A percentile compares a stretch with the other conserved stretches of the same genome.
phyloP scores from a whole-genome alignment of 768 basidiomycete species.

The Naganishia onofrii region DNA sequence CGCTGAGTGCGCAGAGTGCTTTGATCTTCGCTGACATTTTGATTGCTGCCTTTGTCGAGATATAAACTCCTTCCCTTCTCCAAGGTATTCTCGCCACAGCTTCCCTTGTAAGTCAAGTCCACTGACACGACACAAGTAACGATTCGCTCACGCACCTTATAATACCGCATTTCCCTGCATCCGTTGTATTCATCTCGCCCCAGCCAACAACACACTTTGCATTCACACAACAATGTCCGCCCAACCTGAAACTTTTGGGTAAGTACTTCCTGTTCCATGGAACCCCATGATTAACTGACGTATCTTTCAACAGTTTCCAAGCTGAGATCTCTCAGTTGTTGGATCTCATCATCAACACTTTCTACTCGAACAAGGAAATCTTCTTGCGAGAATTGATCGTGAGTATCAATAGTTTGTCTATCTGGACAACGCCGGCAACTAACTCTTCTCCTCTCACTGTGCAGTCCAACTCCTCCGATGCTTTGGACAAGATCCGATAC shows the following conservation, averaged over 20 bases:
- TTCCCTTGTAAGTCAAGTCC: constrained; percentile 19
- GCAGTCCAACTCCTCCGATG: constrained; percentile 95
- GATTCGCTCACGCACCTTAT: constrained; percentile 21
- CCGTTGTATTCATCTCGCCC: constrained; percentile 18
- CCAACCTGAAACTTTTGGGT: constrained; percentile 50
- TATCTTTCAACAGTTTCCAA: constrained; percentile 54
- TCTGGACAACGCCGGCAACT: not conserved
- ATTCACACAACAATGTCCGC: constrained; percentile 37
- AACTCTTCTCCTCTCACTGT: not conserved
- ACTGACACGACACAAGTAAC: constrained; percentile 5
- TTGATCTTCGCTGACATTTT: constrained; percentile 9
- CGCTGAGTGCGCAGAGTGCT: not conserved
- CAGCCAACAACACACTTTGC: constrained; percentile 6
- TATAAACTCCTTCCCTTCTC: not conserved
- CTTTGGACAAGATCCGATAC: constrained; percentile 98
- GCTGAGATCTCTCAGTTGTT: constrained; percentile 98
- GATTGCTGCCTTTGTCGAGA: not conserved
- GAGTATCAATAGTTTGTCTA: constrained; percentile 19
- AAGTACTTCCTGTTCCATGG: constrained; percentile 28
- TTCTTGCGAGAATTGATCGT: constrained; percentile 89
- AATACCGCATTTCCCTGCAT: constrained; percentile 3
- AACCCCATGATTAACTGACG: not conserved
- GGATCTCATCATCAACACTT: constrained; percentile 99
- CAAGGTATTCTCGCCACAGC: constrained; percentile 23
- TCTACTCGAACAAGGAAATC: constrained; percentile 99